Evolutionary conservation across 768 basidiomycete genomes (phyloP).

Genomic region (Tulasnella sp.): DNA sequence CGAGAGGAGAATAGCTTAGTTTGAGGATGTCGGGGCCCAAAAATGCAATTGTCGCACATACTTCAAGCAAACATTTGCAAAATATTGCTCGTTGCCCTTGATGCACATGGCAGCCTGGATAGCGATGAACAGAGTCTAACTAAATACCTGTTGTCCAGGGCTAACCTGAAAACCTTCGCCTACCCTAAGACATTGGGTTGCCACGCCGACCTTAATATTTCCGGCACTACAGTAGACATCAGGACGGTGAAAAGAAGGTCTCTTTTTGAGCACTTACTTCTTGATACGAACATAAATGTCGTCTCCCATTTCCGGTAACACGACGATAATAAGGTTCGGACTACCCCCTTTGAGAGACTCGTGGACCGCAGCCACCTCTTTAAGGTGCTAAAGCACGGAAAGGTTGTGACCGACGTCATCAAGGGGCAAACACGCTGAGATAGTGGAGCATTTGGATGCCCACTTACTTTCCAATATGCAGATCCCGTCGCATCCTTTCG

Average conservation of each 20-base stretch:
- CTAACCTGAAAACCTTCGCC: slow-evolving; percentile 25
- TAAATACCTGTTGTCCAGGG: no score
- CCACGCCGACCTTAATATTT: slow-evolving; percentile 14
- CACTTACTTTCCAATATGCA: slow-evolving; percentile 25
- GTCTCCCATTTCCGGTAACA: slow-evolving; percentile 60
- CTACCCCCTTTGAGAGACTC: slow-evolving; percentile 33
- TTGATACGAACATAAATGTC: slow-evolving; percentile 73
- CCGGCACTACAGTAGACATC: neutral
- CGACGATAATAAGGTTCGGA: slow-evolving; percentile 54
- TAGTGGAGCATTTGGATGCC: neutral
- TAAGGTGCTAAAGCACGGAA: slow-evolving; percentile 37
- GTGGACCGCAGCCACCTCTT: slow-evolving; percentile 42
- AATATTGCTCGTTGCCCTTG: neutral
- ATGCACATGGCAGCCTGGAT: neutral
- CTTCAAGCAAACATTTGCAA: slow-evolving; percentile 10
- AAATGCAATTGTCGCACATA: no score
- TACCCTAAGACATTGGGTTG: slow-evolving; percentile 14
- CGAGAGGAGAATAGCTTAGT: no score
- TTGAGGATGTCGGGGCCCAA: no score
- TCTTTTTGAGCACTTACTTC: slow-evolving; percentile 45
- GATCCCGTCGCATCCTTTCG: slow-evolving; percentile 52
- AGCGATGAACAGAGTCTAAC: no score
- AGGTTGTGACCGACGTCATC: no score
- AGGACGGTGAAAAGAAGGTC: neutral
- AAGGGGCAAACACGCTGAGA: neutral